A percentile compares a stretch with the other conserved stretches of the same genome.
phyloP scores from a whole-genome alignment of 192 early-diverging fungal genomes.

The Cladochytrium replicatum region DNA sequence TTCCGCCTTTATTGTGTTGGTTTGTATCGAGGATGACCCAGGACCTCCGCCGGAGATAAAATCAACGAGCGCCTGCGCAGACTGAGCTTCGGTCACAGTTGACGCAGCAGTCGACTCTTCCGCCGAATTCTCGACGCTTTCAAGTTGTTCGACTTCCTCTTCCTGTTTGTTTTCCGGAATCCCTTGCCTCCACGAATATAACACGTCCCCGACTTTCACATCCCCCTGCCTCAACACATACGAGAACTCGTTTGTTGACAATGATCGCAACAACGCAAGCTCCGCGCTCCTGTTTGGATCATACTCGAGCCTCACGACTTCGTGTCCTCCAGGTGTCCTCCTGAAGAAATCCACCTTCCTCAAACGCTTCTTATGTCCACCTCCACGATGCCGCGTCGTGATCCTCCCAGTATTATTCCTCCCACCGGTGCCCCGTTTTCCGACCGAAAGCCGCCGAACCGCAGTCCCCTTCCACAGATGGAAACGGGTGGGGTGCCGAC shows the following conservation, averaged over 20 bases:
- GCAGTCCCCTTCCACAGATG: constrained; percentile 82
- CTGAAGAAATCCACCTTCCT: constrained; percentile 83
- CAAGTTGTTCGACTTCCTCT: background rate
- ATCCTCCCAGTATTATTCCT: constrained; percentile 83
- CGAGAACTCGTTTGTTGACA: constrained; percentile 61
- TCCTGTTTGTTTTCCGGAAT: constrained; percentile 15
- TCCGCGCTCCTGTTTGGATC: constrained; percentile 86
- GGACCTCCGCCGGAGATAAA: constrained; percentile 31
- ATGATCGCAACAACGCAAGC: constrained; percentile 73
- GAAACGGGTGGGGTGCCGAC: constrained; percentile 72
- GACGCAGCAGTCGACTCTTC: constrained; percentile 9
- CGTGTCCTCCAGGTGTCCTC: constrained; percentile 56
- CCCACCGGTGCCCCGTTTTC: constrained; percentile 75
- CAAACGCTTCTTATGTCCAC: constrained; percentile 81
- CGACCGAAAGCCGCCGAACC: constrained; percentile 64
- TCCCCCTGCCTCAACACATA: constrained; percentile 81
- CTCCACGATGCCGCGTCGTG: constrained; percentile 86
- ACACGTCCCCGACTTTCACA: constrained; percentile 62
- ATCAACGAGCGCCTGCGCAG: no score
- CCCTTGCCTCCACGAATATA: constrained; percentile 50
- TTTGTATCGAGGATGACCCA: background rate
- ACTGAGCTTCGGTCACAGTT: no score
- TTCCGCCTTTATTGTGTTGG: no score
- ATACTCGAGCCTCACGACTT: constrained; percentile 85
- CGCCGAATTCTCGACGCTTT: background rate